Conservation (phyloP, 768 basidiomycete species). For the Myochromella boudieri region DNA sequence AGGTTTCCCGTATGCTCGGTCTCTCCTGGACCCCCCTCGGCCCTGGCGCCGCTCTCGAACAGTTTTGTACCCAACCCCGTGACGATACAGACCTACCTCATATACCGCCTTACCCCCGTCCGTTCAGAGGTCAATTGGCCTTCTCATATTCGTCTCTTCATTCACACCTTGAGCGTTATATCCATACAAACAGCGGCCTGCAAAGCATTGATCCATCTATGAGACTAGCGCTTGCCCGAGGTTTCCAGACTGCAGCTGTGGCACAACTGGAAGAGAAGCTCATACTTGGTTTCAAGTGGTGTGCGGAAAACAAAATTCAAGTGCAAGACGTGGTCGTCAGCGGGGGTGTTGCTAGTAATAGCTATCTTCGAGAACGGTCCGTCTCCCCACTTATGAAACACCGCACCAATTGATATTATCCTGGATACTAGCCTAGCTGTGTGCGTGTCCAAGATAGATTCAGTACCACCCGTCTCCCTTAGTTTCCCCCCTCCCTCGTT, state of each 20-base stretch:
- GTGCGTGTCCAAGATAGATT: slow-evolving; percentile 24
- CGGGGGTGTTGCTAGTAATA: slow-evolving; percentile 93
- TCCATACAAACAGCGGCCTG: slow-evolving; percentile 44
- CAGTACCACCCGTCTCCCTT: slow-evolving; percentile 36
- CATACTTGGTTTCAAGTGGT: slow-evolving; percentile 47
- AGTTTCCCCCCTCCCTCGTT: slow-evolving; percentile 75
- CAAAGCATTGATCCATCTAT: slow-evolving; percentile 36
- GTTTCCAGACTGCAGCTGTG: slow-evolving; percentile 73
- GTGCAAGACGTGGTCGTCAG: slow-evolving; percentile 74
- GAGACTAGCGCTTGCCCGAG: slow-evolving; percentile 55
- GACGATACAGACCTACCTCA: slow-evolving; percentile 25
- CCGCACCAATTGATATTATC: not conserved
- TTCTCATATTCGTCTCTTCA: slow-evolving; percentile 86
- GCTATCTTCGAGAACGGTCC: slow-evolving; percentile 64
- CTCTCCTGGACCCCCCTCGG: slow-evolving; percentile 65
- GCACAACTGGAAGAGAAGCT: slow-evolving; percentile 78
- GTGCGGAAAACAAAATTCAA: slow-evolving; percentile 36
- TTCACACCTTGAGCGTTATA: slow-evolving; percentile 61
- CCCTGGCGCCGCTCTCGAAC: slow-evolving; percentile 81
- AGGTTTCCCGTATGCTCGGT: slow-evolving; percentile 68
- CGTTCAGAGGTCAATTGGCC: slow-evolving; percentile 51
- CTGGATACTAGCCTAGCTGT: slow-evolving; percentile 26
- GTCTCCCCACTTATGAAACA: slow-evolving; percentile 11
- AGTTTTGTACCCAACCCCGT: slow-evolving; percentile 52
- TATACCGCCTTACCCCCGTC: slow-evolving; percentile 42